Conservation (phyloP, 2,329 filamentous ascomycete genomes). For the Neofusicoccum parvum region DNA sequence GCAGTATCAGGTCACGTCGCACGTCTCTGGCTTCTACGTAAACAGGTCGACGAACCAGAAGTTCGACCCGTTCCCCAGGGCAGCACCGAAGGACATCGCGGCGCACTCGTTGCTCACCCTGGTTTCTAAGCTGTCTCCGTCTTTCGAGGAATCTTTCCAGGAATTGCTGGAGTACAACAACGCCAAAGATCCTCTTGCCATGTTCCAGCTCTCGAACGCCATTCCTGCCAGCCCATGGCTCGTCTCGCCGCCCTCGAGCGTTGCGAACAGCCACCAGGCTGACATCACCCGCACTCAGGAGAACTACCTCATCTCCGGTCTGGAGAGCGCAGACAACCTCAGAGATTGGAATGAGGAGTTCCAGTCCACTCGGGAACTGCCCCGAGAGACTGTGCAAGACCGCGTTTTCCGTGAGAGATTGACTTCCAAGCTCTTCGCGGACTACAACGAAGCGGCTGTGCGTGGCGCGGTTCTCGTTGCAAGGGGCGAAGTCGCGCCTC, state of each 20-base stretch:
- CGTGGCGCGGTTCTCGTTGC: slow-evolving; percentile 90
- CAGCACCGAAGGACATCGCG: slow-evolving; percentile 73
- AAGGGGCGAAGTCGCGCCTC: slow-evolving; percentile 84
- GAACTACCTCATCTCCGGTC: slow-evolving; percentile 83
- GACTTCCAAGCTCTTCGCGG: slow-evolving; percentile 93
- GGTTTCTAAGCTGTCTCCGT: slow-evolving; percentile 77
- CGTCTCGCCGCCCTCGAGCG: slow-evolving; percentile 68
- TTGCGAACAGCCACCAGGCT: slow-evolving; percentile 70
- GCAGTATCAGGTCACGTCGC: slow-evolving; percentile 88
- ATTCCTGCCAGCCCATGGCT: slow-evolving; percentile 92
- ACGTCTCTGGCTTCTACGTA: slow-evolving; percentile 93
- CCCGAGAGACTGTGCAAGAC: slow-evolving; percentile 91
- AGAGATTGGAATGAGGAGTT: slow-evolving; percentile 99
- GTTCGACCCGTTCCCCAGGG: slow-evolving; percentile 85
- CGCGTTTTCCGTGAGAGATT: slow-evolving; percentile 93
- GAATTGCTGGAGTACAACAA: slow-evolving; percentile 83
- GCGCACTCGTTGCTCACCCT: slow-evolving; percentile 86
- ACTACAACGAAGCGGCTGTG: slow-evolving; percentile 94
- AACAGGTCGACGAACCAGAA: slow-evolving; percentile 95
- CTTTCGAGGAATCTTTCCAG: slow-evolving; percentile 75
- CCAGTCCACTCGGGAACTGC: slow-evolving; percentile 92
- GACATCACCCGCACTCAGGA: slow-evolving; percentile 92
- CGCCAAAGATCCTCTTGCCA: slow-evolving; percentile 82
- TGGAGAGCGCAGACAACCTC: slow-evolving; percentile 91
- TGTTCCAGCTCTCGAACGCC: slow-evolving; percentile 94